Percentiles rank a stretch among this genome's conserved stretches.
phyloP scores from a whole-genome alignment of 1,139 yeast species.

The Yamadazyma oceani region DNA sequence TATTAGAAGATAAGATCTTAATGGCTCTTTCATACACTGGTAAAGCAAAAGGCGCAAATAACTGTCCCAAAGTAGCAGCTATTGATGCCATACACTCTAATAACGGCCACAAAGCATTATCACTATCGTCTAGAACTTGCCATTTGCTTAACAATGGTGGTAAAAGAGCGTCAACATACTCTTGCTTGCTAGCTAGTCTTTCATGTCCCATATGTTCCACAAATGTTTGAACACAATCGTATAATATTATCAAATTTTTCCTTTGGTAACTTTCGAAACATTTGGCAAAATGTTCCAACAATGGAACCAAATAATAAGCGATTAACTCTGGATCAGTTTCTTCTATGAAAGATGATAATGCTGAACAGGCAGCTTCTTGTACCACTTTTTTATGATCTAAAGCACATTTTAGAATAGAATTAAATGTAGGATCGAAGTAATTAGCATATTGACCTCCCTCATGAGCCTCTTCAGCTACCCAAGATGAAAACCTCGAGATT shows the following conservation, averaged over 20 bases:
- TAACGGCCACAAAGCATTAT: conserved; percentile 85
- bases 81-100: conserved; percentile 90
- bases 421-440: conserved; percentile 75
- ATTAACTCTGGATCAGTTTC: conserved; percentile 67
- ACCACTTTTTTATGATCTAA: conserved; percentile 86
- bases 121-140: conserved; percentile 72
- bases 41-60: conserved; percentile 86
- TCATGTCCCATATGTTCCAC: conserved; percentile 72
- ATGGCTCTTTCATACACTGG: conserved; percentile 84
- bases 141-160: conserved; percentile 84
- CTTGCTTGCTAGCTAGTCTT: conserved; percentile 50
- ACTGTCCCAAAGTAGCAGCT: conserved; percentile 81
- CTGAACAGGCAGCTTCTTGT: conserved; percentile 91
- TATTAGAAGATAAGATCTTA: conserved; percentile 64
- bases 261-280: conserved; percentile 81
- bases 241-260: conserved; percentile 74
- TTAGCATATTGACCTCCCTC: conserved; percentile 62
- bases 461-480: conserved; percentile 73
- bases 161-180: conserved; percentile 60
- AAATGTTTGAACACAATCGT: conserved; percentile 91
- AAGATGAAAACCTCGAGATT: conserved; percentile 74
- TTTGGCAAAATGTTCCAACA: conserved; percentile 65
- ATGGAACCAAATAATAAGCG: conserved; percentile 47
- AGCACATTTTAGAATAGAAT: conserved; percentile 71
- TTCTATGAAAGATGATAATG: conserved; percentile 81